These are phyloP conservation scores for Psilocybe mexicana DNA, from an alignment of 1,284 basidiomycete genomes.

Conservation along the genomic window DNA sequence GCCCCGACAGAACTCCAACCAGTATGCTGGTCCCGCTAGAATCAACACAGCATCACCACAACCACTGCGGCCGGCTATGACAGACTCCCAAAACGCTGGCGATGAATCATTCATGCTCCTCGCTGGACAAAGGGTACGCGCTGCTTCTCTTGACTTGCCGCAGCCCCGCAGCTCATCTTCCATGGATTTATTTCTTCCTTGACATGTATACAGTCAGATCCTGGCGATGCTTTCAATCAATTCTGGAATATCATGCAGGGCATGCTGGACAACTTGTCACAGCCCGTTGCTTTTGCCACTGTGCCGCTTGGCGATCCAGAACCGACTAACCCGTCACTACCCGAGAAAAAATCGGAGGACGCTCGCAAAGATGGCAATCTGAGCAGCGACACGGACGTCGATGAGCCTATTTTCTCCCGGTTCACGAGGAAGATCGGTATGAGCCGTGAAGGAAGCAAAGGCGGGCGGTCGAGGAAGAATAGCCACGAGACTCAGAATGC, in stretches of 20 bases:
- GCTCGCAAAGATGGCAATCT: constrained; percentile 47
- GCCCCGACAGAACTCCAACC: constrained; percentile 28
- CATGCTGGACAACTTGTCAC: constrained; percentile 77
- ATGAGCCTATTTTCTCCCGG: constrained; percentile 55
- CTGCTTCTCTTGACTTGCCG: constrained; percentile 5
- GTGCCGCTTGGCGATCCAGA: constrained; percentile 60
- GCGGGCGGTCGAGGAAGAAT: constrained; percentile 13
- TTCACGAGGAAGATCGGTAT: constrained; percentile 49
- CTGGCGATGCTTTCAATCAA: constrained; percentile 79
- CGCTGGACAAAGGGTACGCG: constrained; percentile 62
- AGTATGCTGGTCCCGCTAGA: constrained; percentile 27
- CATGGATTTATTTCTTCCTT: neutral
- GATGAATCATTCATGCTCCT: constrained; percentile 86
- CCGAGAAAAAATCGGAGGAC: constrained; percentile 27
- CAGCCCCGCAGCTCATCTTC: constrained; percentile 5
- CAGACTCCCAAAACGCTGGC: constrained; percentile 72
- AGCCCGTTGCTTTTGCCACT: constrained; percentile 83
- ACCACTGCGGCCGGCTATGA: constrained; percentile 43
- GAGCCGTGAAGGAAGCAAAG: constrained; percentile 27
- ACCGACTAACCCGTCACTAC: constrained; percentile 24
- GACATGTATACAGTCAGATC: constrained; percentile 57
- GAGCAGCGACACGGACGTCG: constrained; percentile 65
- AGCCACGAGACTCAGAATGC: constrained; percentile 8
- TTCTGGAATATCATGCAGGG: constrained; percentile 86
- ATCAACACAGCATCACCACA: constrained; percentile 44